Evolutionary conservation across 768 basidiomycete species (phyloP), one percentile per base, ranked within the genome.

Genomic region (Chalciporus pseudorubinellus): DNA sequence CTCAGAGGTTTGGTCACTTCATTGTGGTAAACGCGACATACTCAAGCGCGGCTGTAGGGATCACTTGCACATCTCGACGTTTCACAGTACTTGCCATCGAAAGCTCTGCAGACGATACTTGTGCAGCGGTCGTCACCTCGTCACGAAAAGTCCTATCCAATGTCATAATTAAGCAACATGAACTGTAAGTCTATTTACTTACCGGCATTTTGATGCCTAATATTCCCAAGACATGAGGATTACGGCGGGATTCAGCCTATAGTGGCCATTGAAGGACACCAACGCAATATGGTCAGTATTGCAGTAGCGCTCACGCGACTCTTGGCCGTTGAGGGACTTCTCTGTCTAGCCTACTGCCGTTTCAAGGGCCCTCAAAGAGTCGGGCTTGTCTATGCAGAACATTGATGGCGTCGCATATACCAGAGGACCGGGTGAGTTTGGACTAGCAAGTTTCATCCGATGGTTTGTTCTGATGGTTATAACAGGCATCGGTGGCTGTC

Each of bases 91-190:
- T 91, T 8, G 87, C 82, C 8, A 61, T 95, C 33, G 94, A 97
- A 69, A 85, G 87, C 2, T 94, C 92, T 12, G 92, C 93, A 13
- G 95, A 99, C 67, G 97, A 98, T 64, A 90, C 93, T 1, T 95
- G 93, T 60, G 92, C 86, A 14, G 88, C 95, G 1, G 76, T 98
- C 44, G 87, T 99, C 31, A 79, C 81, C 18, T 88, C 86, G 1
- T 72, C 79, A 8, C 78, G 82, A 18, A 62, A 75, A 62, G 76
- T 98, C 36, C 81, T 89, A 47, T 85, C 92, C 3, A 95, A 94
- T 66, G 80, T 98, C 5, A 86, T 98, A 53, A 72, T 91, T 34
- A 91, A 88, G 63, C 95, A 98, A 63, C 79, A 89, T 54, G 63
- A 77, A 36, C 63, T 84, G 83, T 85, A 56, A 39, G 81, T 58